Evolutionary conservation across 768 basidiomycete species (phyloP).

Genomic region (Polyporus arcularius): DNA sequence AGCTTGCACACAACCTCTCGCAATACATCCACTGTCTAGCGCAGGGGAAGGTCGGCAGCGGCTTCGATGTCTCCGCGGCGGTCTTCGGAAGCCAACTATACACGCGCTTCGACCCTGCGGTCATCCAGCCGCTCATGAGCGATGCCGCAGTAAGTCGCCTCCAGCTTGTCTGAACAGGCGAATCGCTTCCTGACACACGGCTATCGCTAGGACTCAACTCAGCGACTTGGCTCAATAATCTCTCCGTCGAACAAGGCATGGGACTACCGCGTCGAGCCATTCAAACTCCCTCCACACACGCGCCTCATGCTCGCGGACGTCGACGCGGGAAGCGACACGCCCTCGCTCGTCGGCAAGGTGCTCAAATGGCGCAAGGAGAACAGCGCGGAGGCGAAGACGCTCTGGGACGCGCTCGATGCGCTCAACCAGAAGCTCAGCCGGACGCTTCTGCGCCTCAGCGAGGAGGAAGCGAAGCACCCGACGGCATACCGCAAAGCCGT

Average conservation of each 20-base stretch:
- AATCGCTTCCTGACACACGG: neutral
- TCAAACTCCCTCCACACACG: conserved; percentile 82
- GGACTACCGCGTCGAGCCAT: conserved; percentile 69
- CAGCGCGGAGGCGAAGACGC: conserved; percentile 52
- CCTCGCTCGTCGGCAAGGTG: conserved; percentile 89
- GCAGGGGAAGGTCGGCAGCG: conserved; percentile 97
- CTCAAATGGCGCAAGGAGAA: conserved; percentile 83
- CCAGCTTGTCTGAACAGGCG: neutral
- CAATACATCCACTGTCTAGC: conserved; percentile 96
- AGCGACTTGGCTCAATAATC: conserved; percentile 50
- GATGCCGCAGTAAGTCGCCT: conserved; percentile 45
- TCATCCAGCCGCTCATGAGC: conserved; percentile 67
- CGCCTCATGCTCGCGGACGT: conserved; percentile 93
- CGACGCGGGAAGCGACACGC: conserved; percentile 94
- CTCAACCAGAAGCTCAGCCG: conserved; percentile 61
- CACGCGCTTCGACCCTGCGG: conserved; percentile 77
- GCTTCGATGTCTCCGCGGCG: conserved; percentile 94
- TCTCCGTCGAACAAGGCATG: conserved; percentile 68
- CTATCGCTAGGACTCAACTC: neutral
- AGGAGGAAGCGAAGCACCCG: conserved; percentile 48
- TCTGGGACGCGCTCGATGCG: conserved; percentile 67
- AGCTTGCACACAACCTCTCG: conserved; percentile 86
- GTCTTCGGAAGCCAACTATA: conserved; percentile 95
- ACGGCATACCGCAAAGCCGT: conserved; percentile 56
- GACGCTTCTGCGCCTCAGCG: conserved; percentile 52